Base-by-base conservation (phyloP, 768 basidiomycete genomes). In the Strobilomyces echinocephalus region DNA sequence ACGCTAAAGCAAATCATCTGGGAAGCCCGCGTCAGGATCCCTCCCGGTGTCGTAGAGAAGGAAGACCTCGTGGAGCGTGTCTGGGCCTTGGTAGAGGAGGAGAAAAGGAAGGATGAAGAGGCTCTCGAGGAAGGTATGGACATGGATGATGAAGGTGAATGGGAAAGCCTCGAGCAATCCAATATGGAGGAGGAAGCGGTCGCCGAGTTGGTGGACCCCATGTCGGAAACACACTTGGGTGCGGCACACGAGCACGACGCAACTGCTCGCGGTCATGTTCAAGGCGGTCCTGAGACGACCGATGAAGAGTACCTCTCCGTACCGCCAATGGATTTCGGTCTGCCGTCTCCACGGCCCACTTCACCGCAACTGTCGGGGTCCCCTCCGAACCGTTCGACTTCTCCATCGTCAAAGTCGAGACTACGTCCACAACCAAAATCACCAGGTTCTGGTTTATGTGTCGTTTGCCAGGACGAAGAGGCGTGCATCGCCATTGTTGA, bases 401-500 rank as follows among this genome's bases (percentile, higher is more conserved):
- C 73, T 4, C 69, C 67, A 12, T 55, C 68, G n/a, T 63, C 49
- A 24, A 77, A 74, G 55, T 56, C 74, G 66, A 72, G 53, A 69
- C 70, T 31, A 68, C 74, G 62, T 64, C 69, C 52, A 8, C 33
- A 49, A 46, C 38, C 63, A 33, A 62, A 53, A 26, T 48, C 50
- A 18, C 28, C 55, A 56, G 79, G 85, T 21, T 79, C 80, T 9
- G 92, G 94, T 2, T 69, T 94, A 5, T 97, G 94, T 66, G 90
- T 95, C 0, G 80, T 97, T 10, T 97, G 94, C 64, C 93, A 95
- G 64, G 94, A 97, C 57, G 89, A 93, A 54, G 93, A 95, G 58
- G 93, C 94, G 0, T 93, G 88, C 59, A 89, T 97, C 53, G 94
- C 92, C 2, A 84, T 93, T 50, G 88, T 95, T 12, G 94, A 97